A percentile compares a stretch with the other conserved stretches of the same genome.
Conservation (phyloP, 2,329 filamentous ascomycete species). For the Trichoderma koningii region DNA sequence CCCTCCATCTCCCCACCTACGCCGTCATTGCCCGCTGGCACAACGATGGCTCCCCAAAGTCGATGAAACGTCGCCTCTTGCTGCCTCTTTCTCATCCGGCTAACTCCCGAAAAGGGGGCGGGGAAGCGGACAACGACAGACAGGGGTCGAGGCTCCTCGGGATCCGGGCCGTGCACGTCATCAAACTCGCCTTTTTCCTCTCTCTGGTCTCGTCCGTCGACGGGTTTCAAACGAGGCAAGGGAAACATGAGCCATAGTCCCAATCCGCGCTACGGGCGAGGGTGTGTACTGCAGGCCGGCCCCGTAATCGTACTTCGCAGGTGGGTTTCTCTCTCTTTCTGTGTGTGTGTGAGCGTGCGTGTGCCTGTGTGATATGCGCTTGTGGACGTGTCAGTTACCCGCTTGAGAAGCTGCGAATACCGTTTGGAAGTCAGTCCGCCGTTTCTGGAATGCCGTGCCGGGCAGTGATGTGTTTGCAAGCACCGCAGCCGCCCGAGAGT, state of each 20-base stretch:
- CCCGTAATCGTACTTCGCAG: slow-evolving; percentile 3
- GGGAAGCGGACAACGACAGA: slow-evolving; percentile 4
- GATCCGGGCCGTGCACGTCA: slow-evolving; percentile 28
- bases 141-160: slow-evolving; percentile 28
- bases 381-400: slow-evolving; percentile 18
- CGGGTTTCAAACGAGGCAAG: slow-evolving; percentile 12
- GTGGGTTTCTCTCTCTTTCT: not conserved
- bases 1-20: slow-evolving; percentile 5
- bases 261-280: slow-evolving; percentile 16
- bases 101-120: slow-evolving; percentile 28
- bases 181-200: slow-evolving; percentile 23
- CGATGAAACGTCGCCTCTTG: slow-evolving; percentile 26
- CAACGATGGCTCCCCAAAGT: not conserved
- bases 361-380: slow-evolving; percentile 14
- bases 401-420: slow-evolving; percentile 5
- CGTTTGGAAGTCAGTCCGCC: slow-evolving; percentile 9
- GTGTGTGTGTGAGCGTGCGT: slow-evolving; percentile 6
- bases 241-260: slow-evolving; percentile 17
- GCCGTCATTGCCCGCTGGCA: slow-evolving; percentile 22
- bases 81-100: slow-evolving; percentile 20
- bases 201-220: slow-evolving; percentile 16
- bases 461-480: slow-evolving; percentile 26
- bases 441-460: slow-evolving; percentile 26
- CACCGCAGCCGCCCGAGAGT: slow-evolving; percentile 20
- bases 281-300: not conserved